Evolutionary conservation across 495 filamentous ascomycete genomes (phyloP).

Genomic region (Lepidopterella palustris): DNA sequence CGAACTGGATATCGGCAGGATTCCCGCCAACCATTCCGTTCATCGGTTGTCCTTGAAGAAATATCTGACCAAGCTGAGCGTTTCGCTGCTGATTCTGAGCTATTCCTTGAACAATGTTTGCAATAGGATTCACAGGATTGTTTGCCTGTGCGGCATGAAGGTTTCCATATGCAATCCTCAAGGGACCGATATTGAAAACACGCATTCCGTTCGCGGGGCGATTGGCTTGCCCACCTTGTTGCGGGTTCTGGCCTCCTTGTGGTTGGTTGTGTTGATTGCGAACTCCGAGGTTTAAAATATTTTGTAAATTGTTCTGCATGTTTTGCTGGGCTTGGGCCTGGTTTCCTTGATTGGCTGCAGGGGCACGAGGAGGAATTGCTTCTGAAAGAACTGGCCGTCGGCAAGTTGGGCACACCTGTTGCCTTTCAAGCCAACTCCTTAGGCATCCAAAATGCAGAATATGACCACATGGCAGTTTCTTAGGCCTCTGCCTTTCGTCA

Average conservation of each 20-base stretch:
- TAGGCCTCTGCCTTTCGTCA: constrained; percentile 79
- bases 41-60: neutral
- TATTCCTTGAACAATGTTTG: constrained; percentile 11
- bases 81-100: constrained; percentile 4
- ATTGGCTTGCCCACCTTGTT: constrained; percentile 28
- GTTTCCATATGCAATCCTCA: constrained; percentile 43
- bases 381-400: constrained; percentile 66
- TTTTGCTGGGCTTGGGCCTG: constrained; percentile 14
- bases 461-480: constrained; percentile 94
- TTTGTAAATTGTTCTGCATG: constrained; percentile 8
- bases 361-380: constrained; percentile 11
- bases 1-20: constrained; percentile 23
- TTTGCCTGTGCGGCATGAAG: constrained; percentile 31
- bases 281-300: constrained; percentile 2
- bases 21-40: neutral
- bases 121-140: constrained; percentile 23
- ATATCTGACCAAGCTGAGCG: neutral
- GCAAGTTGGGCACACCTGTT: constrained; percentile 96
- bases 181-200: constrained; percentile 57
- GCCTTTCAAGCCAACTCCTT: constrained; percentile 94
- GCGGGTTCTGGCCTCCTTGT: constrained; percentile 24
- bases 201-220: constrained; percentile 33
- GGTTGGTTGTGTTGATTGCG: constrained; percentile 12
- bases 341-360: constrained; percentile 18
- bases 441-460: constrained; percentile 91